Conservation (phyloP, 2,329 filamentous ascomycete genomes). For the Xylariaceae sp. region DNA sequence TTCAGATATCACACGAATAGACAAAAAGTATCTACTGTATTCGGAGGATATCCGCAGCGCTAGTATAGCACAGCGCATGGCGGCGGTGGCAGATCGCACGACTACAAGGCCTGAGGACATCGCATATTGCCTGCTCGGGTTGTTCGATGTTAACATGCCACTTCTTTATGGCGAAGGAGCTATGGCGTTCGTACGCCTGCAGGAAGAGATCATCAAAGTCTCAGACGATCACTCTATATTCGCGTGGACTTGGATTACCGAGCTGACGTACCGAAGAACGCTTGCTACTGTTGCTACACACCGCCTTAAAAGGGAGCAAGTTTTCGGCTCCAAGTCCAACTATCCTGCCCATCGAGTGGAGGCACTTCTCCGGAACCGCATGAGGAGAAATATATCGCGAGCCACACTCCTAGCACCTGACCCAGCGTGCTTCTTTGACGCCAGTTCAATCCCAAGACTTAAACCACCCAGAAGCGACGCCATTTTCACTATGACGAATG, state of each 20-base stretch:
- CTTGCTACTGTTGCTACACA: neutral
- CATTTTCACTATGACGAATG: slow-evolving; percentile 16
- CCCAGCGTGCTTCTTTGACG: slow-evolving; percentile 15
- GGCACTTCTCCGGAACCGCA: neutral
- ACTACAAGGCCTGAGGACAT: slow-evolving; percentile 19
- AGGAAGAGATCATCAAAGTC: slow-evolving; percentile 20
- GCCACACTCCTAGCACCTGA: slow-evolving; percentile 14
- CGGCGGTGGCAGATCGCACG: slow-evolving; percentile 18
- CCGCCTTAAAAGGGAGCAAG: no score
- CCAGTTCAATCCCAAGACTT: neutral
- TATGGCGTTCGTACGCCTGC: slow-evolving; percentile 18
- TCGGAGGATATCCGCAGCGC: slow-evolving; percentile 17
- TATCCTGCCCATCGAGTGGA: slow-evolving; percentile 4
- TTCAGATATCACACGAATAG: slow-evolving; percentile 10
- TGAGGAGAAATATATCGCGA: neutral
- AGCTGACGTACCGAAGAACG: neutral
- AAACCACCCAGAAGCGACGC: slow-evolving; percentile 5
- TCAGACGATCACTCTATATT: slow-evolving; percentile 20
- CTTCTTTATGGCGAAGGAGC: slow-evolving; percentile 17
- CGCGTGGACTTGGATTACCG: slow-evolving; percentile 15
- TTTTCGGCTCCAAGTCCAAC: neutral
- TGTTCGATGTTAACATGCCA: slow-evolving; percentile 20
- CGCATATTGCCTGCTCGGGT: slow-evolving; percentile 19
- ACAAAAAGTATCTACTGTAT: slow-evolving; percentile 10
- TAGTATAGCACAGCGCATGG: slow-evolving; percentile 21